These are phyloP conservation scores for Myrica gale DNA, from an alignment of 306 rosid genomes.

Conservation along the genomic window DNA sequence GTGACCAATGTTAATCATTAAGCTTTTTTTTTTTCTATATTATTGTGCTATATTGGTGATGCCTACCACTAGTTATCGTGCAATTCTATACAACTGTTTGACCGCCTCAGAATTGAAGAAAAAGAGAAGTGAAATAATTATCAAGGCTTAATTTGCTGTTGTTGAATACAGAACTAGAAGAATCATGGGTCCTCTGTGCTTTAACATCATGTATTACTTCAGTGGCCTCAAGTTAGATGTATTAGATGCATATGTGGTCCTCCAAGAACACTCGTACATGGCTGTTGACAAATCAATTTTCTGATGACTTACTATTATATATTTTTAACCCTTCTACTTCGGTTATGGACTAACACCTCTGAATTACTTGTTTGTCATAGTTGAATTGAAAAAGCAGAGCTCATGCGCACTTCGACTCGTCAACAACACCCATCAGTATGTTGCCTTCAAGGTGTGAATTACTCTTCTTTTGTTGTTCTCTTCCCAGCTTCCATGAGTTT, in stretches of 20 bases:
- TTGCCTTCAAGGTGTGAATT: constrained; percentile 79
- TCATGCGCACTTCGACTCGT: constrained; percentile 64
- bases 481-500: constrained; percentile 4
- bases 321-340: background rate
- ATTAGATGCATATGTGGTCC: background rate
- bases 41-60: constrained; percentile 14
- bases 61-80: background rate
- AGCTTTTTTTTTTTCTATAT: background rate
- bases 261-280: background rate
- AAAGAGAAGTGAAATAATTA: background rate
- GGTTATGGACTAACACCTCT: background rate
- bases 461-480: constrained; percentile 1
- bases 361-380: constrained; percentile 32
- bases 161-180: background rate
- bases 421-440: constrained; percentile 54
- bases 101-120: background rate
- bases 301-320: background rate
- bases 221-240: background rate
- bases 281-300: background rate
- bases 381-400: constrained; percentile 84
- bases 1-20: background rate
- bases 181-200: background rate
- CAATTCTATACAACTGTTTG: background rate
- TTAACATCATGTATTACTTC: background rate
- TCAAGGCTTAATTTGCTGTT: background rate